Evolutionary conservation across 208 protist species (phyloP), one percentile per base, ranked within the genome.

Genomic region (Leishmania arabica): DNA sequence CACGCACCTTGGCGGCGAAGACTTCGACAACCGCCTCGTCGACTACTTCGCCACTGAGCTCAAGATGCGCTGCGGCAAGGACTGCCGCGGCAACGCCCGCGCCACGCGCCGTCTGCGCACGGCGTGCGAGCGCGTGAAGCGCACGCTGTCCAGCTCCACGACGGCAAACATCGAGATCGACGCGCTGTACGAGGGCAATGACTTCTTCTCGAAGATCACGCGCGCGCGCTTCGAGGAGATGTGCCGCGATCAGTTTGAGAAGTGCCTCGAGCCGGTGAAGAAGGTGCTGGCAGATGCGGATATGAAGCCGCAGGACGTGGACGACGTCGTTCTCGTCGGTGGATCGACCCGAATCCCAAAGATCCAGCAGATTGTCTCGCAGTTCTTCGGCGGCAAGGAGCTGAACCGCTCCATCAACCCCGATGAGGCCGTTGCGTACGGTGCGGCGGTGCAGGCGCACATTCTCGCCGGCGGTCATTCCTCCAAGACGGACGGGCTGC

Each of bases 1-100:
- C 92, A 99, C 99, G 53, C 99, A 99, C 86, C 91, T 99, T 51
- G 99, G 99, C 78, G 99, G 99, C 78, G 99, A 99, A 94, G 99
- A 99, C 90, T 99, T 99, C 85, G 99, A 99, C 90, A 99, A 99
- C 90, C 91, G 98, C 84, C 82, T 99, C 31, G 98, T 99, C 47
- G 88, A 99, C 82, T 98, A 99, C 95, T 99, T 99, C 77, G 88
- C 97, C 21, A 93, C 95, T 64, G 98, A 99, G 88, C 99, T 99
- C 93, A 98, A 98, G 85, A 93, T 78, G 54, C 85, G 90, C 64
- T 87, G 82, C 51, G 92, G 91, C 60, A 96, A 96, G 84, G 96
- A 98, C 86, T 80, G 91, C 82, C 82, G 87, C 42, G 77, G 65
- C 56, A 96, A 95, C 85, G 82, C 88, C 58, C 91, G 90, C 58